A percentile compares a stretch with the other conserved stretches of the same genome.
Conservation (phyloP, 2,329 filamentous ascomycete genomes). For the Aureobasidium pullulans region DNA sequence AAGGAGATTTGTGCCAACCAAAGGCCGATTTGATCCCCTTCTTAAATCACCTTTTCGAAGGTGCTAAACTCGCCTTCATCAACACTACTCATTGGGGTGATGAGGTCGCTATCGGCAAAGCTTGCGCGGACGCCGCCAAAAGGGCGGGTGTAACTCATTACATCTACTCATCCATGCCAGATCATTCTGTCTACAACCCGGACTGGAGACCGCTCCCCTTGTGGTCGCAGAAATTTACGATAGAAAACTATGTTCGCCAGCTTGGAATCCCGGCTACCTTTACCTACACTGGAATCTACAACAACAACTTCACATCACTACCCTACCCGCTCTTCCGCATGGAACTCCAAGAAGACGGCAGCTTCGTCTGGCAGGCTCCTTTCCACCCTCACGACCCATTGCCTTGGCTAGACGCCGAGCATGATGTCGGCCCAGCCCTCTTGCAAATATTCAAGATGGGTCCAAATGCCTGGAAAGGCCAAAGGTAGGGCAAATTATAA, state of each 20-base stretch:
- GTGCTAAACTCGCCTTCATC: slow-evolving; percentile 85
- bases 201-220: slow-evolving; percentile 77
- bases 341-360: slow-evolving; percentile 76
- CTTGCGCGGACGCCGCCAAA: slow-evolving; percentile 83
- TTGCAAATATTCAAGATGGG: slow-evolving; percentile 95
- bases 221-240: slow-evolving; percentile 86
- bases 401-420: slow-evolving; percentile 93
- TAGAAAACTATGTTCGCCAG: slow-evolving; percentile 83
- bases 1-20: slow-evolving; percentile 53
- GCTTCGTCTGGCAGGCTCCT: slow-evolving; percentile 86
- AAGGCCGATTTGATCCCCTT: slow-evolving; percentile 21
- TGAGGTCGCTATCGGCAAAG: slow-evolving; percentile 81
- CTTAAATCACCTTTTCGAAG: slow-evolving; percentile 52
- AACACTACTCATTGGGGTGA: slow-evolving; percentile 98
- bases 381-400: slow-evolving; percentile 85
- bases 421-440: slow-evolving; percentile 87
- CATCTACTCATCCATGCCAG: slow-evolving; percentile 95
- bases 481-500: slow-evolving; percentile 44
- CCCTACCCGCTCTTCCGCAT: slow-evolving; percentile 93
- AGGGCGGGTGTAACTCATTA: slow-evolving; percentile 79
- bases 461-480: slow-evolving; percentile 70
- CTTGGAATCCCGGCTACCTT: slow-evolving; percentile 82
- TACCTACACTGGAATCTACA: slow-evolving; percentile 95
- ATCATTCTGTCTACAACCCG: slow-evolving; percentile 73
- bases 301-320: slow-evolving; percentile 96